phyloP scores from a whole-genome alignment of 2,329 filamentous ascomycete species.

The Penicillium sclerotigenum region DNA sequence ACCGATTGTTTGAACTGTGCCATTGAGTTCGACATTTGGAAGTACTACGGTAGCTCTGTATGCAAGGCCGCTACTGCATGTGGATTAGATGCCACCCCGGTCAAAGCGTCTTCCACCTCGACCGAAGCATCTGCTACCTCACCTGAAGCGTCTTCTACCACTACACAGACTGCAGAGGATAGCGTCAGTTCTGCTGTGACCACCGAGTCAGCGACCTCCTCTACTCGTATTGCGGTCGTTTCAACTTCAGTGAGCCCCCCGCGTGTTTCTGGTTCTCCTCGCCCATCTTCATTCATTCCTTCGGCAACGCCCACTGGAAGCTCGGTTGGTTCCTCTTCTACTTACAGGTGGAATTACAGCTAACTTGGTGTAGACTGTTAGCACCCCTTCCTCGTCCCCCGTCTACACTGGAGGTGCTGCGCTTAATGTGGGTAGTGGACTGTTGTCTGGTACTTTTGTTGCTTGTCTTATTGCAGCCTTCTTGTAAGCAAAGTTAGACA shows the following conservation, averaged over 20 bases:
- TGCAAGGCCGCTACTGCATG: constrained; percentile 34
- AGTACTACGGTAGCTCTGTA: constrained; percentile 43
- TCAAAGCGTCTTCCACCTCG: background rate
- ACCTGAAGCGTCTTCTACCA: background rate
- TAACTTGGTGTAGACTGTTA: background rate
- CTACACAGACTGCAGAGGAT: background rate
- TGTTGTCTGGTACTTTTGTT: background rate
- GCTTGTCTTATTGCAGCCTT: background rate
- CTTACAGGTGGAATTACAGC: background rate
- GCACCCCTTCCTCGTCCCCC: background rate
- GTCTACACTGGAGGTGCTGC: background rate
- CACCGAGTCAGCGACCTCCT: background rate
- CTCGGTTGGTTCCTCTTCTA: background rate
- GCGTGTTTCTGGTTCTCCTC: background rate
- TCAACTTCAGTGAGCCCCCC: background rate
- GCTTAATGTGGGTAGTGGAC: background rate
- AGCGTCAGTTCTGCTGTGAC: background rate
- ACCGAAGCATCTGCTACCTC: background rate
- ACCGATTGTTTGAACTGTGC: constrained; percentile 44
- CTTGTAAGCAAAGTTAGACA: background rate
- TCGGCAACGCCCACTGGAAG: background rate
- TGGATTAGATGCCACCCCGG: constrained; percentile 25
- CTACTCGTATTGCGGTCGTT: background rate
- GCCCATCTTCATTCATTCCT: background rate
- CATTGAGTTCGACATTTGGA: constrained; percentile 45